Percentiles rank a stretch among this genome's conserved stretches.
Conservation (phyloP, 1,139 yeast species). For the Yamadazyma jaroonii region DNA sequence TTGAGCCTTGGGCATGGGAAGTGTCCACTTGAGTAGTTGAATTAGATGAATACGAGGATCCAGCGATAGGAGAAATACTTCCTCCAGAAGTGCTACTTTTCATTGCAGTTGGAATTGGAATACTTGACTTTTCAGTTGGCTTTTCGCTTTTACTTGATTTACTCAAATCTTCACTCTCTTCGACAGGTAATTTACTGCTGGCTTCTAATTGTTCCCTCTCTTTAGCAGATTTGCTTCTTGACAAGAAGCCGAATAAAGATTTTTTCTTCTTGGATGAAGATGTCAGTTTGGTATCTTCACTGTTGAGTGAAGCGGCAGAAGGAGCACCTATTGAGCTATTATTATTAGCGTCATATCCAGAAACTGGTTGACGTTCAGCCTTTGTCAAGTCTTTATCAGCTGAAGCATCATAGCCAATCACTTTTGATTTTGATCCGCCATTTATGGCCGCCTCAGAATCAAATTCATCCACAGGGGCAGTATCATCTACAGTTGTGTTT, state of each 20-base stretch:
- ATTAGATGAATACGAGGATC: background rate
- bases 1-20: conserved; percentile 2
- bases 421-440: background rate
- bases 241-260: conserved; percentile 5
- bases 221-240: conserved; percentile 5
- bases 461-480: conserved; percentile 10
- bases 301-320: background rate
- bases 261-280: conserved; percentile 5
- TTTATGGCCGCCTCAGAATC: background rate
- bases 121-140: background rate
- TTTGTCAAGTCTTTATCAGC: conserved; percentile 2
- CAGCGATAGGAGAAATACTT: conserved; percentile 1
- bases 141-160: background rate
- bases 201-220: background rate
- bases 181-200: background rate
- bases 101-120: background rate
- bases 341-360: conserved; percentile 1
- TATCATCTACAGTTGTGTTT: conserved; percentile 10
- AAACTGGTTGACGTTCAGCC: background rate
- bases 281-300: background rate
- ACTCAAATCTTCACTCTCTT: background rate
- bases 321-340: background rate
- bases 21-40: conserved; percentile 3
- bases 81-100: background rate
- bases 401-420: conserved; percentile 2